A percentile compares a stretch with the other conserved stretches of the same genome.
phyloP scores from a whole-genome alignment of 371 early-diverging fungal species.

The Lichtheimia ramosa region DNA sequence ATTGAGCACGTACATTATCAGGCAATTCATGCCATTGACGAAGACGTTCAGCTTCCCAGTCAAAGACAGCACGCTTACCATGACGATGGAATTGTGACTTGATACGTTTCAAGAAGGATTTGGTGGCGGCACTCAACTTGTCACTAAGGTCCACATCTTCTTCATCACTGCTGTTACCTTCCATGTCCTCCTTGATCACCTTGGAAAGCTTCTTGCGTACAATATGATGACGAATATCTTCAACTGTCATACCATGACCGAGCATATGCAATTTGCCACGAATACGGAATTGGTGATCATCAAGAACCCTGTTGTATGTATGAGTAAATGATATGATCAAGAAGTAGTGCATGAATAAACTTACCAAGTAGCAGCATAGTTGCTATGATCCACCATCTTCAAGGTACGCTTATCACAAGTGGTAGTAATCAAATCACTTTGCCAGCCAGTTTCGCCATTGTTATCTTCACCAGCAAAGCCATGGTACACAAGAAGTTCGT shows the following conservation, averaged over 20 bases:
- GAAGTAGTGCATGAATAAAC: neutral
- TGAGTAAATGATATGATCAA: neutral
- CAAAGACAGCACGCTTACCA: constrained; percentile 11
- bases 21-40: constrained; percentile 23
- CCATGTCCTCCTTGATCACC: neutral
- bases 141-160: constrained; percentile 4
- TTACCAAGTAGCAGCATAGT: constrained; percentile 28
- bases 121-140: constrained; percentile 17
- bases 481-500: constrained; percentile 17
- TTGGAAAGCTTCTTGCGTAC: constrained; percentile 11
- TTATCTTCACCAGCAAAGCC: constrained; percentile 50
- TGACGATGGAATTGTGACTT: constrained; percentile 12
- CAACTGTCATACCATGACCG: constrained; percentile 6
- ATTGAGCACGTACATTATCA: constrained; percentile 29
- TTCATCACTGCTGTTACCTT: constrained; percentile 1
- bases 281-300: constrained; percentile 29
- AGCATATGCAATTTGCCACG: constrained; percentile 10
- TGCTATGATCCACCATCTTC: constrained; percentile 36
- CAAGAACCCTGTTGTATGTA: neutral
- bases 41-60: constrained; percentile 35
- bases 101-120: constrained; percentile 16
- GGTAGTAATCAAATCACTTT: constrained; percentile 36
- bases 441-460: constrained; percentile 34
- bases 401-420: constrained; percentile 37
- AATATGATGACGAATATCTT: constrained; percentile 15